These are phyloP conservation scores for Astrephomene gubernaculifera DNA, from an alignment of 139 green algal species.

Conservation along the genomic window DNA sequence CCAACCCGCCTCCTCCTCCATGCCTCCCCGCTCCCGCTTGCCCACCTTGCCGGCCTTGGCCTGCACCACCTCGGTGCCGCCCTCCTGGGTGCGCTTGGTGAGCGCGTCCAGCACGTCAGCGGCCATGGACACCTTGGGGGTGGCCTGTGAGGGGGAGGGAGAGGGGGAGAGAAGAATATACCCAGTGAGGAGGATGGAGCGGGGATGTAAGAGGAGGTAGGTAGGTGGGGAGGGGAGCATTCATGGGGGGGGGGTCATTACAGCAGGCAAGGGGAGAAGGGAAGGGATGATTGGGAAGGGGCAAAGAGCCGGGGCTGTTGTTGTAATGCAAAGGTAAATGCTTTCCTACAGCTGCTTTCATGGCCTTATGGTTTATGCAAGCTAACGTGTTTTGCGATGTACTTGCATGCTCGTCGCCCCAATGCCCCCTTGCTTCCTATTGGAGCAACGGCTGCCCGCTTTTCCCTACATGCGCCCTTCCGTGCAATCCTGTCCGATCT, in stretches of 20 bases:
- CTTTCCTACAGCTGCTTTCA: too few relatives aligned
- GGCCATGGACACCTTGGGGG: constrained; percentile 68
- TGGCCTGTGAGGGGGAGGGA: constrained; percentile 58
- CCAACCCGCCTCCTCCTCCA: neutral
- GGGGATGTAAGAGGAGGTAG: neutral
- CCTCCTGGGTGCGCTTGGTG: constrained; percentile 98
- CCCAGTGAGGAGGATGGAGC: neutral
- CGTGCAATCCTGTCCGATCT: too few relatives aligned
- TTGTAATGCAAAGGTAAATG: too few relatives aligned
- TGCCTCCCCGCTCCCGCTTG: neutral
- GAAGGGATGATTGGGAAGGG: too few relatives aligned
- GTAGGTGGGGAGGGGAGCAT: neutral
- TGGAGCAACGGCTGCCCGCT: too few relatives aligned
- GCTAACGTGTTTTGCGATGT: too few relatives aligned
- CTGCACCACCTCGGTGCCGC: constrained; percentile 97
- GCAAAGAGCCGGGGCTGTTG: too few relatives aligned
- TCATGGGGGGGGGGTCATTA: neutral
- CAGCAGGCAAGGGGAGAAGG: neutral
- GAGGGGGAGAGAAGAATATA: too few relatives aligned
- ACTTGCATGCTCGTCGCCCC: too few relatives aligned
- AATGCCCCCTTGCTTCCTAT: too few relatives aligned
- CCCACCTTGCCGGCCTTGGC: constrained; percentile 89
- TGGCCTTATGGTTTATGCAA: too few relatives aligned
- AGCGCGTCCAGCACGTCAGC: constrained; percentile 90
- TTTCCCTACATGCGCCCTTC: too few relatives aligned